Base-by-base conservation (phyloP, 2,329 filamentous ascomycete genomes). In the Achaetomium macrosporum region DNA sequence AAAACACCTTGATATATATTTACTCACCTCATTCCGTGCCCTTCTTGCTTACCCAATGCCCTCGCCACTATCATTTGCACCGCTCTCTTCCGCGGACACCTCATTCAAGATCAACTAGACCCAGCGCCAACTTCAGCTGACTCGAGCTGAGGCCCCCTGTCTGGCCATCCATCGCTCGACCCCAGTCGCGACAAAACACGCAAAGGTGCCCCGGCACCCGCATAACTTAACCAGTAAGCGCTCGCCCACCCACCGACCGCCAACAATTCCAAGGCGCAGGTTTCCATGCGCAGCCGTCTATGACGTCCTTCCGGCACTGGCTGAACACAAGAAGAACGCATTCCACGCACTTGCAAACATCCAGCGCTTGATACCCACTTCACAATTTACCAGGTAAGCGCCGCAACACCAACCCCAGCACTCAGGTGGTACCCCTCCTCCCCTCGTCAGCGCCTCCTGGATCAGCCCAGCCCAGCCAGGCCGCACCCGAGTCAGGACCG, bases 271-370 rank as follows among this genome's bases (percentile, higher is more conserved):
- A 36, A 20, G 44, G 43, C 17, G 31, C 30, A 33, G 30, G 16
- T 45, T 47, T 33, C 46, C 33, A 37, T 15, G 15, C 16, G 40
- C 41, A 31, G 30, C 40, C 46, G 42, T 56, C 54, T 50, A 58
- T 58, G 56, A 58, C 56, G 56, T 58, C 56, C 50, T 33, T 11
- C 29, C 39, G 35, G 12, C 35, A 50, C 45, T 52, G 43, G 39
- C 25, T 25, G 4, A 25, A 25, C 42, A 54, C 42, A 10, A 45
- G n/a, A 44, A 47, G 6, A 51, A 17, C 10, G 35, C 36, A 20
- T 39, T 13, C 40, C 17, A 31, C 36, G 13, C 25, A 7, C 10
- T 20, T 30, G 30, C 19, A 20, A 40, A 30, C 25, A 3, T 16
- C 29, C 11, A 36, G 35, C 20, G 11, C 30, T 46, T 31, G 40